Evolutionary conservation across 2,329 filamentous ascomycete genomes (phyloP), one percentile per base, ranked within the genome.

Genomic region (Cryphonectria parasitica): DNA sequence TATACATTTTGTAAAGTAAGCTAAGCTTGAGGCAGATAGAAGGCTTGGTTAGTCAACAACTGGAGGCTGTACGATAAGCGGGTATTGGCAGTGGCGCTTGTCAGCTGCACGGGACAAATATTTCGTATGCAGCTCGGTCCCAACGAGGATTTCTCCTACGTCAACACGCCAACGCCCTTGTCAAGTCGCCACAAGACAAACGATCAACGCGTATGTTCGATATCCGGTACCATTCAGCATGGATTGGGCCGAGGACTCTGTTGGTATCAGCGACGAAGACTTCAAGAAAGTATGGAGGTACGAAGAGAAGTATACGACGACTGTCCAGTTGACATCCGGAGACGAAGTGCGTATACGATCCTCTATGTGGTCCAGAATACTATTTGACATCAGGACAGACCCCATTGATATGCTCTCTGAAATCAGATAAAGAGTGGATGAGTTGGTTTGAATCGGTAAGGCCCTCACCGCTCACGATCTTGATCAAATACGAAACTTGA

Each of bases 351-450:
- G 45, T 10, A 49, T 31, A 15, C 15, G 8, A 19, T 34, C 63
- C 19, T n/a, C 19, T 11, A 41, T 19, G 7, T n/a, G 58, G 28
- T 62, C 34, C 17, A 45, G 36, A n/a, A 64, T 41, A 45, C 39
- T 34, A 34, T 22, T n/a, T 64, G 43, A 64, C 41, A 31, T 19
- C 19, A 28, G 43, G 15, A 52, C 45, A 64, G 63, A 7, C 63
- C 13, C 41, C 63, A 11, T 10, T 19, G 22, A 17, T 66, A 7
- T 66, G 54, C 52, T 61, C 63, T 10, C 31, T 69, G 41, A 52
- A 66, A 49, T 52, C 72, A 72, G 61, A 52, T 72, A 4, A 71
- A 70, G 39, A 62, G 34, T 69, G 68, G 68, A 52, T 54, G 6
- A 41, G 45, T 1, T 69, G 68, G 68, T 66, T 66, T 31, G 39